Conservation (phyloP, 1,284 basidiomycete genomes). For the Apiotrichum domesticum region DNA sequence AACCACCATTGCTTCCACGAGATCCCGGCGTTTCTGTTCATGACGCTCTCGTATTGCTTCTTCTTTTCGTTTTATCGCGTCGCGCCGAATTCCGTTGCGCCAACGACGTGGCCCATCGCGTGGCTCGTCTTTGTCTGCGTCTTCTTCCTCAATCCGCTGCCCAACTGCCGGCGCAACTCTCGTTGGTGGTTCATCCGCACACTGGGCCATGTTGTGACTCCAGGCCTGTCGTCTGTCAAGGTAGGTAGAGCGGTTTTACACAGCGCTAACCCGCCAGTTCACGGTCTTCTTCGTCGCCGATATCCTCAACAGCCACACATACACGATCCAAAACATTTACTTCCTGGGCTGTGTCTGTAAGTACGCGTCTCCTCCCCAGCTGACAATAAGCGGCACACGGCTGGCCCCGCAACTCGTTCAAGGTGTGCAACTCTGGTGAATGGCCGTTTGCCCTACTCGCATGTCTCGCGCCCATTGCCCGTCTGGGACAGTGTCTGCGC, state of each 20-base stretch:
- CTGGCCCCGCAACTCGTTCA: conserved; percentile 33
- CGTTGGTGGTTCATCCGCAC: conserved; percentile 74
- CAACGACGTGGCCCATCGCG: conserved; percentile 70
- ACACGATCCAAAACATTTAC: conserved; percentile 66
- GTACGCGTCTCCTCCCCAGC: conserved; percentile 23
- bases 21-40: conserved; percentile 70
- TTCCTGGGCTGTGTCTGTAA: conserved; percentile 44
- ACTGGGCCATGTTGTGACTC: conserved; percentile 58
- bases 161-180: conserved; percentile 58
- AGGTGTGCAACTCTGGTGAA: conserved; percentile 61
- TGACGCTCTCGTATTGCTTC: conserved; percentile 70
- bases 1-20: conserved; percentile 79
- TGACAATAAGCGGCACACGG: conserved; percentile 54
- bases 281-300: conserved; percentile 55
- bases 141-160: conserved; percentile 71
- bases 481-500: conserved; percentile 76
- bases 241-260: neutral
- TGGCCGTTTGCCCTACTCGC: conserved; percentile 54
- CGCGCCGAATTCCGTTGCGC: conserved; percentile 51
- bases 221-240: conserved; percentile 62
- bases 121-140: conserved; percentile 66
- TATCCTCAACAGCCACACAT: conserved; percentile 67
- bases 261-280: conserved; percentile 64
- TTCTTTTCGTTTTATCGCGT: conserved; percentile 73
- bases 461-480: conserved; percentile 52